Evolutionary conservation across 1,284 basidiomycete species (phyloP).

Genomic region (Gomphus bonarii): DNA sequence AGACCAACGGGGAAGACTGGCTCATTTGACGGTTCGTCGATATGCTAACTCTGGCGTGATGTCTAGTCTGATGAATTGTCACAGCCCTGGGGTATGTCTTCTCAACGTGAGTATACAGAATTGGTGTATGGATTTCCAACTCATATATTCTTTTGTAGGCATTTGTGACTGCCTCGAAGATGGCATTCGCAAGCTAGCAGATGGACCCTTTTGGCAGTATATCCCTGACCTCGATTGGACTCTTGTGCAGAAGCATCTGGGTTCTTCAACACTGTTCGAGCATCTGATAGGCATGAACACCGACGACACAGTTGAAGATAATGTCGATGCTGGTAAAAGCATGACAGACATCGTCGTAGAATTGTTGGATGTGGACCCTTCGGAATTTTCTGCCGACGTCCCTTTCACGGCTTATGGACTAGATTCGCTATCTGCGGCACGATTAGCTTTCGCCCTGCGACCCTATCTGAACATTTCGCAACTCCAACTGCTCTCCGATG

Average conservation of each 20-base stretch:
- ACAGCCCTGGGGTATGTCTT: conserved; percentile 21
- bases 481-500: conserved; percentile 27
- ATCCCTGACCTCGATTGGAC: conserved; percentile 12
- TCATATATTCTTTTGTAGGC: not conserved
- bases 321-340: not conserved
- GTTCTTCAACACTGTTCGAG: not conserved
- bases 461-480: conserved; percentile 21
- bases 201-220: conserved; percentile 8
- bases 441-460: conserved; percentile 10
- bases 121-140: not conserved
- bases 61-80: not conserved
- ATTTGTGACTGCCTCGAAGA: conserved; percentile 12
- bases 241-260: conserved; percentile 6
- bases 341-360: not conserved
- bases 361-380: conserved; percentile 10
- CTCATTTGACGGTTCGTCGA: not conserved
- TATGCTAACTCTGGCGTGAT: not conserved
- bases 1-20: not conserved
- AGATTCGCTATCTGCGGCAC: conserved; percentile 11
- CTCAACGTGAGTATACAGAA: conserved; percentile 18
- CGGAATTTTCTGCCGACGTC: conserved; percentile 11
- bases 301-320: not conserved
- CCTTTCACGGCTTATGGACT: conserved; percentile 12
- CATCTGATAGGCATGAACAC: not conserved
- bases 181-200: conserved; percentile 9